phyloP scores from a whole-genome alignment of 306 rosid genomes.

The Gynostemma pentaphyllum region DNA sequence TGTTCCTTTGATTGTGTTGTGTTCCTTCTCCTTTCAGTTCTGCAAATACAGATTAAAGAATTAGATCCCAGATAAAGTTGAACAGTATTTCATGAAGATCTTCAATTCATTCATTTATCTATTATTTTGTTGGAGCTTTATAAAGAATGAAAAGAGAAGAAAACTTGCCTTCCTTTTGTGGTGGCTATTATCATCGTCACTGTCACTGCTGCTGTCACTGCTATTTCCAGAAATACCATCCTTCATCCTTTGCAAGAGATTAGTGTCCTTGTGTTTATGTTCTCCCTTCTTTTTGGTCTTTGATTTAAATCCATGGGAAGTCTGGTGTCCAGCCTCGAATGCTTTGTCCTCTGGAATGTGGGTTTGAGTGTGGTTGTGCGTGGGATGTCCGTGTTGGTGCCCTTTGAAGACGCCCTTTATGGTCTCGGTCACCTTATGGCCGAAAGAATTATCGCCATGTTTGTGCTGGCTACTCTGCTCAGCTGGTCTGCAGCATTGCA shows the following conservation, averaged over 20 bases:
- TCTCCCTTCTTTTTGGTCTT: background rate
- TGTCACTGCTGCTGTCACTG: slow-evolving; percentile 10
- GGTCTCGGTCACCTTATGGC: background rate
- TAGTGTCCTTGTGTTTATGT: background rate
- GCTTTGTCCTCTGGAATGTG: too few species aligned
- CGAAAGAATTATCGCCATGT: background rate
- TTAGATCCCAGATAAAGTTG: background rate
- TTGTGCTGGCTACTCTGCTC: background rate
- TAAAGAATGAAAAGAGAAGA: too few species aligned
- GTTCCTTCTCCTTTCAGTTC: background rate
- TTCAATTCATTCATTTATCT: background rate
- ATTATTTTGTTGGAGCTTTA: background rate
- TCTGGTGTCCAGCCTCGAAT: too few species aligned
- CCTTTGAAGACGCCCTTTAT: background rate
- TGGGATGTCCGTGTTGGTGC: background rate
- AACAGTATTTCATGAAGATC: background rate
- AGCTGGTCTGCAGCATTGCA: background rate
- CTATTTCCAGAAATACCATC: background rate
- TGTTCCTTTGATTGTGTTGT: background rate
- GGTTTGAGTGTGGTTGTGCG: too few species aligned
- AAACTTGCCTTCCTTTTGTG: slow-evolving; percentile 10
- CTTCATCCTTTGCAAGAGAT: background rate
- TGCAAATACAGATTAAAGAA: background rate
- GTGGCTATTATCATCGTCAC: background rate
- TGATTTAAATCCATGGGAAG: too few species aligned